phyloP scores from a whole-genome alignment of 2,329 filamentous ascomycete species.

The Botryotinia globosa region DNA sequence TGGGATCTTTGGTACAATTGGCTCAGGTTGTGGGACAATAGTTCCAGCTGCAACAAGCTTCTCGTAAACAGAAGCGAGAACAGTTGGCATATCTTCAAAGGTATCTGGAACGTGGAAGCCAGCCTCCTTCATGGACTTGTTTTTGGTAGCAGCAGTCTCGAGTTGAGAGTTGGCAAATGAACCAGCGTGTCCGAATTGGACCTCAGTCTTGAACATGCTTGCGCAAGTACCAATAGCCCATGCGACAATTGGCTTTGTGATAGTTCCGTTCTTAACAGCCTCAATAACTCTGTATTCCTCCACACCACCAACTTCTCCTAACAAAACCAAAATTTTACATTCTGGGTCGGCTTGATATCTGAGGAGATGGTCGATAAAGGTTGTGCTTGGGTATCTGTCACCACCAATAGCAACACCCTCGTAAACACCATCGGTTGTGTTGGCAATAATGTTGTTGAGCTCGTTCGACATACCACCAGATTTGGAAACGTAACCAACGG shows the following conservation, averaged over 20 bases:
- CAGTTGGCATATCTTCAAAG: slow-evolving; percentile 86
- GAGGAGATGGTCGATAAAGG: slow-evolving; percentile 97
- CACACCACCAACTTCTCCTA: slow-evolving; percentile 98
- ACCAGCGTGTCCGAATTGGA: slow-evolving; percentile 98
- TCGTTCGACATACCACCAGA: slow-evolving; percentile 99
- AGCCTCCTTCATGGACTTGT: slow-evolving; percentile 92
- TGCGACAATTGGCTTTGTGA: slow-evolving; percentile 97
- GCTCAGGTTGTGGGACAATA: slow-evolving; percentile 84
- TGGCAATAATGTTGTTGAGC: slow-evolving; percentile 98
- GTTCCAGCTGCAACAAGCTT: slow-evolving; percentile 80
- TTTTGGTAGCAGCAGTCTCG: slow-evolving; percentile 95
- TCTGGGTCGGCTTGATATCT: slow-evolving; percentile 95
- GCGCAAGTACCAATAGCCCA: slow-evolving; percentile 99
- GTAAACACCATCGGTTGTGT: slow-evolving; percentile 96
- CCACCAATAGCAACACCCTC: slow-evolving; percentile 99
- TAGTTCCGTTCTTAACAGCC: slow-evolving; percentile 87
- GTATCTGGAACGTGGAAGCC: slow-evolving; percentile 93
- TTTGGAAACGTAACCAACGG: slow-evolving; percentile 99
- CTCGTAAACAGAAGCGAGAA: slow-evolving; percentile 81
- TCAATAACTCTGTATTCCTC: slow-evolving; percentile 99
- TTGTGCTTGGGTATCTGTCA: slow-evolving; percentile 97
- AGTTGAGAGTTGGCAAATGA: slow-evolving; percentile 99
- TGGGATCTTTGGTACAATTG: slow-evolving; percentile 95
- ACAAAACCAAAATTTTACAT: slow-evolving; percentile 93
- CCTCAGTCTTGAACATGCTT: slow-evolving; percentile 99